Conservation (phyloP, 164 flowering plant species). For the Aristolochia contorta region DNA sequence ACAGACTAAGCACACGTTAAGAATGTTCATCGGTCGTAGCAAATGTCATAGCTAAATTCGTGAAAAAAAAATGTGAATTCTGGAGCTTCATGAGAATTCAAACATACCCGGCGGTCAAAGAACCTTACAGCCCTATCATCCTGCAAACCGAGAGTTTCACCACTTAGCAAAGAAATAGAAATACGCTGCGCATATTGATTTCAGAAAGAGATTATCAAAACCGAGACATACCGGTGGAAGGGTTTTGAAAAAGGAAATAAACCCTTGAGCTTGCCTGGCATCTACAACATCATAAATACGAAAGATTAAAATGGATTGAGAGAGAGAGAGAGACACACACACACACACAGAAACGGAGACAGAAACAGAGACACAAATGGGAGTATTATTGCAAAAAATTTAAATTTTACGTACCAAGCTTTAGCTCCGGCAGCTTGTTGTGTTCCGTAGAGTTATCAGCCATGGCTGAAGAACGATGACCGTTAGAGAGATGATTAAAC, state of each 20-base stretch:
- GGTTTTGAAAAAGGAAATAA: conserved; percentile 83
- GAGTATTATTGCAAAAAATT: too few species aligned
- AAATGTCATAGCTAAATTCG: not conserved
- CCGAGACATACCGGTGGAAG: conserved; percentile 48
- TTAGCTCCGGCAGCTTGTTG: conserved; percentile 87
- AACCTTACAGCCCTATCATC: conserved; percentile 79
- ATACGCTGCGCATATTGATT: not conserved
- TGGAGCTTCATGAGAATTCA: not conserved
- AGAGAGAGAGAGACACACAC: conserved; percentile 4
- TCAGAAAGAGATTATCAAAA: not conserved
- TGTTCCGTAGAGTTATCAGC: conserved; percentile 41
- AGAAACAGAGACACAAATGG: not conserved
- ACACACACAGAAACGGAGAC: not conserved
- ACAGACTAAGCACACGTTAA: too few species aligned
- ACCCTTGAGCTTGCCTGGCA: conserved; percentile 96
- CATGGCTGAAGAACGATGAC: conserved; percentile 17
- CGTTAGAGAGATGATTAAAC: too few species aligned
- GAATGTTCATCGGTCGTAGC: not conserved
- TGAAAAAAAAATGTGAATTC: not conserved
- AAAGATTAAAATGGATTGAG: not conserved
- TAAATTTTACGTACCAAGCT: conserved; percentile 38
- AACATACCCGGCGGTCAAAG: conserved; percentile 87
- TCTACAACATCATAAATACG: conserved; percentile 27
- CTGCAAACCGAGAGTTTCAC: conserved; percentile 25
- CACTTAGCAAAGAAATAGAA: not conserved